Evolutionary conservation across 1,284 basidiomycete species (phyloP), one percentile per base, ranked within the genome.

Genomic region (Trametes polyzona): DNA sequence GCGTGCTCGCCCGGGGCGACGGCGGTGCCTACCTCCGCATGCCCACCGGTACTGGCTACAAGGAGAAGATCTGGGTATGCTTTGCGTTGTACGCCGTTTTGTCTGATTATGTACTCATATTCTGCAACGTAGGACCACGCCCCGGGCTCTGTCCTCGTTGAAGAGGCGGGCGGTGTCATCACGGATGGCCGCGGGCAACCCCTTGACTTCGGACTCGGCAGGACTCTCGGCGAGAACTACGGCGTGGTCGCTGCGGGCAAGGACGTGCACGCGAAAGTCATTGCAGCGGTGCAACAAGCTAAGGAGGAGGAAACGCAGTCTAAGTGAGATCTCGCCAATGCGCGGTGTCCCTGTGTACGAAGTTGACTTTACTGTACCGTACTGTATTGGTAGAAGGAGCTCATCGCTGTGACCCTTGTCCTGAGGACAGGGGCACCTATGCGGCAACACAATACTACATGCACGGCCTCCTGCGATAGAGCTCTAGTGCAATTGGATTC

Each of bases 21-120:
- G 95, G 95, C 1, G 88, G 89, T 12, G 86, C 89, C 33, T 99
- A 99, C 74, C 78, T 99, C 50, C 83, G 96, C 24, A 91, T 98
- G 78, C 97, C 97, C 0, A 91, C 90, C 7, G 87, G 90, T 14
- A 39, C 55, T 0, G 67, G 69, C 6, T 72, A 72, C 62, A 58
- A 41, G 42, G 67, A 69, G 62, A 69, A 71, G 62, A 71, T 69
- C 9, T 67, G 87, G 92, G 97, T 69, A 44, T 33, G 83, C 86
- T 16, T 88, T 69, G 2, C 16, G 37, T 32, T n/a, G 9, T 47
- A 40, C 42, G 21, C 17, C 30, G 36, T 27, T 17, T 21, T 40
- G 21, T 2, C 7, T 11, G 30, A 10, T 17, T 11, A 19, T 33
- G 42, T 49, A 57, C 16, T 14, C 26, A 29, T n/a, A 12, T 11